Conservation (phyloP, 306 rosid species). For the Fragaria iinumae region DNA sequence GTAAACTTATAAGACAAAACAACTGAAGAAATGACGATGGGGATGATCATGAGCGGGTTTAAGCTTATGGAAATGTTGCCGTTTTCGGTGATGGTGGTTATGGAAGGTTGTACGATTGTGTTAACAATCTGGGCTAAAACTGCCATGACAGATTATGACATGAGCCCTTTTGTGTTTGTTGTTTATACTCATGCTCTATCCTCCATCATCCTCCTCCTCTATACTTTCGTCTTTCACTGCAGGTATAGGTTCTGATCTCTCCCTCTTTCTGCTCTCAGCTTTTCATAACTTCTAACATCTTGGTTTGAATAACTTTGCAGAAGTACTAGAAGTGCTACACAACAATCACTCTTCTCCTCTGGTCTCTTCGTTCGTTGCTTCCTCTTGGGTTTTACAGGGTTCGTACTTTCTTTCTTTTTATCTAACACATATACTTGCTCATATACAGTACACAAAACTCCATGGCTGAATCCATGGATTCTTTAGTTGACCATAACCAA, state of each 20-base stretch:
- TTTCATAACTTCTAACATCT: not conserved
- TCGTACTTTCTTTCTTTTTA: slow-evolving; percentile 10
- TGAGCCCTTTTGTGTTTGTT: slow-evolving; percentile 70
- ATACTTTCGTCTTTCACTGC: slow-evolving; percentile 46
- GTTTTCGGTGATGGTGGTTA: slow-evolving; percentile 53
- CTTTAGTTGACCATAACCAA: not conserved
- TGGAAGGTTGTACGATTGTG: slow-evolving; percentile 68
- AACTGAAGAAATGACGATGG: slow-evolving; percentile 1
- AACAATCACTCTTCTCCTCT: slow-evolving; percentile 46
- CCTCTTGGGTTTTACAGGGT: slow-evolving; percentile 79
- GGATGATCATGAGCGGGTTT: slow-evolving; percentile 19
- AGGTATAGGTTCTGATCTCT: slow-evolving; percentile 33
- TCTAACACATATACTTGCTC: not conserved
- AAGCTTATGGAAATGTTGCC: slow-evolving; percentile 38
- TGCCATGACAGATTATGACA: slow-evolving; percentile 54
- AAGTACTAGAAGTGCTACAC: slow-evolving; percentile 24
- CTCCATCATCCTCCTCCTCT: slow-evolving; percentile 50
- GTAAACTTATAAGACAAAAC: not conserved
- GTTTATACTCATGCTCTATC: slow-evolving; percentile 57
- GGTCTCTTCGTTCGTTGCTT: slow-evolving; percentile 53
- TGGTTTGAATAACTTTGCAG: not conserved
- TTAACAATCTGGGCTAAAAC: slow-evolving; percentile 68
- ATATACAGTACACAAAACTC: not conserved
- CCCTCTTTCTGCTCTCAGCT: not conserved
- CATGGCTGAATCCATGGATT: slow-evolving; percentile 10